phyloP scores from a whole-genome alignment of 768 basidiomycete genomes.

The Rhizopogon rudus region DNA sequence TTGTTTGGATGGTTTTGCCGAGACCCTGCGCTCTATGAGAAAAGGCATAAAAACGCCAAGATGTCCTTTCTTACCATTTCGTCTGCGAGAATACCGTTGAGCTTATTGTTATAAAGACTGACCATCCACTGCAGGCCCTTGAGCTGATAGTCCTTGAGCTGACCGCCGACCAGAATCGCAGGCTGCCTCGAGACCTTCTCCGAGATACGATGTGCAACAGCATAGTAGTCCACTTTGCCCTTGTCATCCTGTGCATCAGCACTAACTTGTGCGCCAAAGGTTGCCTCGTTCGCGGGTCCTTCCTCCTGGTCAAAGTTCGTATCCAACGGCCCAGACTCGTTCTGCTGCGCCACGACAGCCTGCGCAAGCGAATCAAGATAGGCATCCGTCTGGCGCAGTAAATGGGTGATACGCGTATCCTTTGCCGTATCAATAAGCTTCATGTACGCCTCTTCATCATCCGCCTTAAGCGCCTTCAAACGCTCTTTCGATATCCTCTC shows the following conservation, averaged over 20 bases:
- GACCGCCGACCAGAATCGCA: conserved; percentile 74
- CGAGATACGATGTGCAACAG: conserved; percentile 87
- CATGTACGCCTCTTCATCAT: conserved; percentile 99
- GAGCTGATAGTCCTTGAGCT: conserved; percentile 90
- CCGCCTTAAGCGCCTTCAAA: conserved; percentile 94
- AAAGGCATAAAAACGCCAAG: conserved; percentile 1
- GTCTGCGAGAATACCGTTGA: conserved; percentile 93
- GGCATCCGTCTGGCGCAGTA: conserved; percentile 88
- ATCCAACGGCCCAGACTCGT: conserved; percentile 45
- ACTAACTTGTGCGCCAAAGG: conserved; percentile 79
- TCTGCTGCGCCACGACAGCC: conserved; percentile 91
- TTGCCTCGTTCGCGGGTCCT: conserved; percentile 77
- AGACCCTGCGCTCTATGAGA: conserved; percentile 58
- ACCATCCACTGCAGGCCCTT: conserved; percentile 99
- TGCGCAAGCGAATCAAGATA: conserved; percentile 95
- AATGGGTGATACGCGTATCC: conserved; percentile 96
- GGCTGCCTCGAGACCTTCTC: conserved; percentile 82
- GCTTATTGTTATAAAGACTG: conserved; percentile 91
- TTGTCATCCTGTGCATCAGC: conserved; percentile 58
- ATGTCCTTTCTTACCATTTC: conserved; percentile 62
- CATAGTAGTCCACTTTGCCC: conserved; percentile 91
- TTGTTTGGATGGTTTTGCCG: conserved; percentile 92
- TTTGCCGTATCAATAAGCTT: conserved; percentile 98
- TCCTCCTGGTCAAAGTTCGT: conserved; percentile 58
- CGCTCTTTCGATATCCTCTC: conserved; percentile 96